phyloP scores from a whole-genome alignment of 305 asterid species.

The Fraxinus sp. region DNA sequence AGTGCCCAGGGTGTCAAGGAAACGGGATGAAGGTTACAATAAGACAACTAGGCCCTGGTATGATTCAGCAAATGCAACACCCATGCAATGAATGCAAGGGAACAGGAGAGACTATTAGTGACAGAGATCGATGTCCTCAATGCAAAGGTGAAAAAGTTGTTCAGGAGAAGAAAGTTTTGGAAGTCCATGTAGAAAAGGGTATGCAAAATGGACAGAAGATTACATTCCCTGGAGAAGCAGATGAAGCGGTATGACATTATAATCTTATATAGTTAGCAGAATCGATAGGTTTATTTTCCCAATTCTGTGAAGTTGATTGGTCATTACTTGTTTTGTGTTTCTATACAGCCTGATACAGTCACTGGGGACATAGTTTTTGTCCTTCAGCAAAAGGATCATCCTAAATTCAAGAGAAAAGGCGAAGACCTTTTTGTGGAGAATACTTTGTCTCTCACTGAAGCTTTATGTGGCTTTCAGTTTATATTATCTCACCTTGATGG shows the following conservation, averaged over 20 bases:
- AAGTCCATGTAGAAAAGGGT: background rate
- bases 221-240: conserved; percentile 64
- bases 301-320: background rate
- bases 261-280: background rate
- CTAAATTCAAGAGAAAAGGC: conserved; percentile 67
- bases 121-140: background rate
- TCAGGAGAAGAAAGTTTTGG: background rate
- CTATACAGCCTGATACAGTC: conserved; percentile 67
- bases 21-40: conserved; percentile 36
- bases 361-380: conserved; percentile 78
- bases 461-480: conserved; percentile 81
- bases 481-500: conserved; percentile 65
- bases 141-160: background rate
- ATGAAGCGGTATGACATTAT: conserved; percentile 42
- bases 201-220: conserved; percentile 45
- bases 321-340: background rate
- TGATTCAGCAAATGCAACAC: conserved; percentile 68
- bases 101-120: background rate
- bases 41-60: conserved; percentile 52
- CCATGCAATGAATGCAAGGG: conserved; percentile 41
- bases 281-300: too few species aligned
- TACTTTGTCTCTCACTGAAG: conserved; percentile 60
- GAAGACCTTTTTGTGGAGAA: conserved; percentile 78
- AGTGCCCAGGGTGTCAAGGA: conserved; percentile 54
- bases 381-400: conserved; percentile 79